Evolutionary conservation across 2,329 filamentous ascomycete genomes (phyloP).

Genomic region (Botrytis tulipae): DNA sequence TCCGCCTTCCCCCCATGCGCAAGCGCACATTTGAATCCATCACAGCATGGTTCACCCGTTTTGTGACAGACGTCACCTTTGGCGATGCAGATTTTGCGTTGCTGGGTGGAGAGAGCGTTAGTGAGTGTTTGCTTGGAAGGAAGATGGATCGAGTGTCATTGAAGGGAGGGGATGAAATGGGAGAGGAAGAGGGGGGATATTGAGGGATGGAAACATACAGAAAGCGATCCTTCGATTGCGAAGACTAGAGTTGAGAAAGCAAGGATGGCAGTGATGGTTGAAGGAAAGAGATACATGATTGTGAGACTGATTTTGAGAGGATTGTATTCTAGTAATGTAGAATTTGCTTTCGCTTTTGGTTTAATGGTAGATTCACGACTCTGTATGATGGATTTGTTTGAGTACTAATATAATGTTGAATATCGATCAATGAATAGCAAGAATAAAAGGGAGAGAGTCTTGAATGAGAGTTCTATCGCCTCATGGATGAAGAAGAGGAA

Average conservation of each 20-base stretch:
- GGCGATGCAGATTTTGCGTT: not conserved
- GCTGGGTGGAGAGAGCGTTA: too few species aligned
- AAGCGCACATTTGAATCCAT: slow-evolving; percentile 8
- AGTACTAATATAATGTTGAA: not conserved
- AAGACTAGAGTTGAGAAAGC: not conserved
- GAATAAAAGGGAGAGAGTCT: not conserved
- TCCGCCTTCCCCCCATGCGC: slow-evolving; percentile 7
- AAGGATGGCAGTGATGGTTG: not conserved
- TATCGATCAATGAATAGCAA: fast-evolving
- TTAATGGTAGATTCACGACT: not conserved
- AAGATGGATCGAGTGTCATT: not conserved
- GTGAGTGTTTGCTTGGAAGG: not conserved
- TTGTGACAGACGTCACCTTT: not conserved
- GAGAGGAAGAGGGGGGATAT: not conserved
- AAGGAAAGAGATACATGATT: not conserved
- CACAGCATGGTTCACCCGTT: not conserved
- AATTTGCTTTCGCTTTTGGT: not conserved
- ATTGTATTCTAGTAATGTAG: not conserved
- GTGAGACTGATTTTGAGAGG: not conserved
- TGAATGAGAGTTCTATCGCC: not conserved
- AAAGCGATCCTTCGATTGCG: not conserved
- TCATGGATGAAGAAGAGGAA: not conserved
- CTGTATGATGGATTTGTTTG: fast-evolving
- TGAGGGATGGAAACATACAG: not conserved
- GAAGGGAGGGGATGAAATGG: too few species aligned